Conservation (phyloP, 176 grass and related monocot species). For the Ananas comosus region DNA sequence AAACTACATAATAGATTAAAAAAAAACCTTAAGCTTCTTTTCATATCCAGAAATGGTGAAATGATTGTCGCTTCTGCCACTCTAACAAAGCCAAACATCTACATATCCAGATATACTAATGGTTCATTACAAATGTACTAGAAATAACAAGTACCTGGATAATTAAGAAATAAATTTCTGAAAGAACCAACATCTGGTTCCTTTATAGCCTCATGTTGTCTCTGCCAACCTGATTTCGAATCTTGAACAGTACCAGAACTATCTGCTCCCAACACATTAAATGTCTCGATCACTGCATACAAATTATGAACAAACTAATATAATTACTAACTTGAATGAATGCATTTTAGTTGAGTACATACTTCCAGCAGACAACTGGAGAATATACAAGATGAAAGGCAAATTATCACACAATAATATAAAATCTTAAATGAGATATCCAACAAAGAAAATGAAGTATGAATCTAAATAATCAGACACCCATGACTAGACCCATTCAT, state of each 20-base stretch:
- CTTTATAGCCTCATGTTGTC: conserved; percentile 29
- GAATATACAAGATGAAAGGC: neutral
- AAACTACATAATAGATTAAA: too few species aligned
- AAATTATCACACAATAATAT: too few species aligned
- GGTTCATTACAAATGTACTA: conserved; percentile 6
- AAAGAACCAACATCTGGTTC: conserved; percentile 53
- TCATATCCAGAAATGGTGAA: too few species aligned
- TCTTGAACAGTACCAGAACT: conserved; percentile 18
- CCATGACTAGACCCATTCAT: too few species aligned
- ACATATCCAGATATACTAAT: conserved; percentile 12
- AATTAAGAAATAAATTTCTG: conserved; percentile 51
- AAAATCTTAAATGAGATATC: too few species aligned
- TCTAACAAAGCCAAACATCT: conserved; percentile 5
- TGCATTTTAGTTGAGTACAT: neutral
- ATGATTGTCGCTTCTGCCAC: too few species aligned
- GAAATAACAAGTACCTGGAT: conserved; percentile 44
- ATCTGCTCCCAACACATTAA: conserved; percentile 13
- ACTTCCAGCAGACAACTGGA: neutral
- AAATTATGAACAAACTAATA: conserved; percentile 15
- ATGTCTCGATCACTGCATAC: conserved; percentile 38
- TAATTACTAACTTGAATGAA: conserved; percentile 2
- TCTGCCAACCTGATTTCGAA: conserved; percentile 37
- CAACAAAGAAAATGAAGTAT: neutral
- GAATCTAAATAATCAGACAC: neutral
- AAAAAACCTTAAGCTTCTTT: too few species aligned